These are phyloP conservation scores for Rheum nobile DNA, from an alignment of 148 eudicot genomes.

Conservation along the genomic window DNA sequence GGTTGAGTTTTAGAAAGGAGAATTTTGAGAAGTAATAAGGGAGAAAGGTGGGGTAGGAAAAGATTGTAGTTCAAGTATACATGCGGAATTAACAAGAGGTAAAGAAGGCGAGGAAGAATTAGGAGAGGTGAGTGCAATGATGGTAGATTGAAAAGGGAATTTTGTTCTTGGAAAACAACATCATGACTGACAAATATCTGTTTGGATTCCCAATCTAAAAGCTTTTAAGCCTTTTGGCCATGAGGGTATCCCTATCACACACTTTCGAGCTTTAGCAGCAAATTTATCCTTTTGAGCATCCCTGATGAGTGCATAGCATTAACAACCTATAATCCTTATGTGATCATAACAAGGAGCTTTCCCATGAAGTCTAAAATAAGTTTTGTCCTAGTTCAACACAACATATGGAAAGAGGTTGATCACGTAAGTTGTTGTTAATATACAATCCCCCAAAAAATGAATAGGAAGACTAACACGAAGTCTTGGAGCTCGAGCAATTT, in stretches of 20 bases:
- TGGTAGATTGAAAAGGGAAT: no score
- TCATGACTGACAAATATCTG: neutral
- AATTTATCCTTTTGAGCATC: no score
- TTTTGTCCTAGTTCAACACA: neutral
- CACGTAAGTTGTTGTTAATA: neutral
- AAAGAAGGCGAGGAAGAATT: no score
- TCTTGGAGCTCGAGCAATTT: neutral
- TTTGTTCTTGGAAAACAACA: no score
- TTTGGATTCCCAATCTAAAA: neutral
- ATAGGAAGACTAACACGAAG: neutral
- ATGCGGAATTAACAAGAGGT: no score
- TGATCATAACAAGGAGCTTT: neutral
- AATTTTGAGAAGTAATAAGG: no score
- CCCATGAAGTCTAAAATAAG: neutral
- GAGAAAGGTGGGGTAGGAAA: no score
- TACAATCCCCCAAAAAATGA: neutral
- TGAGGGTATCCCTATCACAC: neutral
- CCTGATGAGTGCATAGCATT: no score
- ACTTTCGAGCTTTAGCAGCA: neutral
- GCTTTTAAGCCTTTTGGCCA: neutral
- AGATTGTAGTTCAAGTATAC: no score
- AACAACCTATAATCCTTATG: no score
- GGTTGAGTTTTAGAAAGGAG: no score
- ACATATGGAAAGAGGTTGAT: neutral
- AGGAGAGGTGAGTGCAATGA: no score